Percentiles rank a stretch among this genome's conserved stretches.
Evolutionary conservation across 345 rosid species (phyloP).

Genomic region (Populus simonii): DNA sequence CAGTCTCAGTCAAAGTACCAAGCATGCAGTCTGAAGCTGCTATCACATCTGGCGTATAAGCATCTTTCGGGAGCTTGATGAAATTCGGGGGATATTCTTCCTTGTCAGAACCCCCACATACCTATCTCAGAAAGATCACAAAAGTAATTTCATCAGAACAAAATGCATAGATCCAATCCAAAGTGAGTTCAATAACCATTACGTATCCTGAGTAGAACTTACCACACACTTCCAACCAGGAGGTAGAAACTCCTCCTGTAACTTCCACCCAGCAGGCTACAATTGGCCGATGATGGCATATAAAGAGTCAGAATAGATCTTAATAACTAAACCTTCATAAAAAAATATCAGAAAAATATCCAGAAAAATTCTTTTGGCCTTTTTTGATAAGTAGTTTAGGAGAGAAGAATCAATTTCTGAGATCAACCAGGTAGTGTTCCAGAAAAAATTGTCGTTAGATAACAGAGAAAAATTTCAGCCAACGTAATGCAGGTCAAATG

Average conservation of each 20-base stretch:
- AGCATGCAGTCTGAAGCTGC: constrained; percentile 99
- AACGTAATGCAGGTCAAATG: no score
- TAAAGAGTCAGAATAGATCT: no score
- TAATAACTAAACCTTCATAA: no score
- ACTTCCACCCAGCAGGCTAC: constrained; percentile 97
- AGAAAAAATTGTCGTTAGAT: no score
- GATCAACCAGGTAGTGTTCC: no score
- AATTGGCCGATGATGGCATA: neutral
- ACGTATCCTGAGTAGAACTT: constrained; percentile 24
- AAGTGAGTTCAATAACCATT: neutral
- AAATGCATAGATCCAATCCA: no score
- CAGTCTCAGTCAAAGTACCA: constrained; percentile 50
- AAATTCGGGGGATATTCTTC: constrained; percentile 87
- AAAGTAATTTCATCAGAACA: constrained; percentile 1
- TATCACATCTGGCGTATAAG: constrained; percentile 95
- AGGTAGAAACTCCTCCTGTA: constrained; percentile 81
- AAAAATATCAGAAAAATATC: no score
- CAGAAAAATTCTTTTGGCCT: no score
- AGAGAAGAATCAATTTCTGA: no score
- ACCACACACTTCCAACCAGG: constrained; percentile 96
- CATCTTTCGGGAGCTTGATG: constrained; percentile 83
- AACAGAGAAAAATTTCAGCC: no score
- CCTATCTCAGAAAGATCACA: constrained; percentile 44
- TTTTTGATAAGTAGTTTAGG: no score
- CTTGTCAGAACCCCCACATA: constrained; percentile 90